Evolutionary conservation across 169 alveolate genomes (phyloP).

Genomic region (Eimeria necatrix): DNA sequence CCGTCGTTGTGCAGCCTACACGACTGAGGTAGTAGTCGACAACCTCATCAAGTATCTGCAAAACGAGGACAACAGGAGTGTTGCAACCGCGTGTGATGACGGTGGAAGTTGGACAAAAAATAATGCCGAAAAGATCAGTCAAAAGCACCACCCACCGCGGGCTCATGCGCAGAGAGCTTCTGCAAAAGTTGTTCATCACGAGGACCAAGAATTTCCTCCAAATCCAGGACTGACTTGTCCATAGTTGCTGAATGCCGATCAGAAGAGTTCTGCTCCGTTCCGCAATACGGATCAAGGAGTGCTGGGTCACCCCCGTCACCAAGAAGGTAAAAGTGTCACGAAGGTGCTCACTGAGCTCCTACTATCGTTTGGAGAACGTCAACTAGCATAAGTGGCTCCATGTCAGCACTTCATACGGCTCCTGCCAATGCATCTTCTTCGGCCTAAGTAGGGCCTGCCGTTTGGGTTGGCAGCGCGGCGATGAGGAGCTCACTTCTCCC

Average conservation of each 20-base stretch:
- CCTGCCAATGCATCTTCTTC: no score
- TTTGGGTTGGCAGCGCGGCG: no score
- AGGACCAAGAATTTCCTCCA: conserved; percentile 71
- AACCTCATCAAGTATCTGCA: conserved; percentile 57
- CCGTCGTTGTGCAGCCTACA: conserved; percentile 69
- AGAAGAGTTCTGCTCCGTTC: no score
- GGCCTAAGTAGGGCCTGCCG: no score
- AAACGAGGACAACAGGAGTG: background rate
- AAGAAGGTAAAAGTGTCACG: no score
- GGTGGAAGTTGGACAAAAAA: background rate
- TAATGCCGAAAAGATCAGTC: background rate
- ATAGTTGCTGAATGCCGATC: background rate
- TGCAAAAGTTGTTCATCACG: conserved; percentile 71
- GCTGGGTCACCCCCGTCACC: no score
- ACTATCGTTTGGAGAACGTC: no score
- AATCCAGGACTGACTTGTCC: conserved; percentile 68
- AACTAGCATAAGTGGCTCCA: no score
- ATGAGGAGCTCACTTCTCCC: no score
- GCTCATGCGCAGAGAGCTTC: conserved; percentile 28
- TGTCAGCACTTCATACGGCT: no score
- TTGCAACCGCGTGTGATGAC: background rate
- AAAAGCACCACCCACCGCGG: conserved; percentile 24
- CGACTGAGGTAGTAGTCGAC: conserved; percentile 47
- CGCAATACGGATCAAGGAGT: no score
- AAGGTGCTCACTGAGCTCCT: no score